Conservation (phyloP, 1,284 basidiomycete genomes). For the Rhodotorula mucilaginosa region DNA sequence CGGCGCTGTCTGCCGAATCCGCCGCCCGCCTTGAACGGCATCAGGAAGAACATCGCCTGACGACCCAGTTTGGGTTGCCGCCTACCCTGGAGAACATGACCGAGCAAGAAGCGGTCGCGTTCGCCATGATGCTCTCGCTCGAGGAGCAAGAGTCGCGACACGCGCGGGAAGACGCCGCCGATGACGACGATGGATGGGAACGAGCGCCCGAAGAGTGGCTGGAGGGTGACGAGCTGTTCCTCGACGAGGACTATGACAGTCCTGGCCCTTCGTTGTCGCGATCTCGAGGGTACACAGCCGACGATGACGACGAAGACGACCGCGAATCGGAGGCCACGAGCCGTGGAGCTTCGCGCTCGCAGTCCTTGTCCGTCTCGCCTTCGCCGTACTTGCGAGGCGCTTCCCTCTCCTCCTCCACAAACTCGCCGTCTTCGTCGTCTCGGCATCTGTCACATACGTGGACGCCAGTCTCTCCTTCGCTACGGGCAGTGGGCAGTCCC, state of each 20-base stretch:
- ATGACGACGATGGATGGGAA: constrained; percentile 9
- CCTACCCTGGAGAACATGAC: constrained; percentile 40
- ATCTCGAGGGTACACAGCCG: not conserved
- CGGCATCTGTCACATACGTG: constrained; percentile 19
- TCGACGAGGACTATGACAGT: constrained; percentile 31
- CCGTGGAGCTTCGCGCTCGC: not conserved
- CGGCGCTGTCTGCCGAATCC: constrained; percentile 36
- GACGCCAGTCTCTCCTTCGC: constrained; percentile 26
- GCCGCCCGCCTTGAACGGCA: constrained; percentile 23
- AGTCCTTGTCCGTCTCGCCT: constrained; percentile 20
- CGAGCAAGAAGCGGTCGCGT: constrained; percentile 7
- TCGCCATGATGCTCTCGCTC: constrained; percentile 41
- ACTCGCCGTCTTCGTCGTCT: constrained; percentile 16
- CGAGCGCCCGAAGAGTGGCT: constrained; percentile 30
- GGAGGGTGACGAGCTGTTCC: constrained; percentile 30
- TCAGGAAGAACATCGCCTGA: constrained; percentile 19
- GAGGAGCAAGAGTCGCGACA: constrained; percentile 39
- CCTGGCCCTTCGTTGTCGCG: not conserved
- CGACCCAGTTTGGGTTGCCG: constrained; percentile 30
- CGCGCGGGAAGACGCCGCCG: not conserved
- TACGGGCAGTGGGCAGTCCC: constrained; percentile 10
- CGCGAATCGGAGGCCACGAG: not conserved
- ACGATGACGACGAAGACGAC: not conserved
- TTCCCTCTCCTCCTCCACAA: constrained; percentile 6
- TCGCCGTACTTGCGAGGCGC: constrained; percentile 29